These are phyloP conservation scores for Antrodiella citrinella DNA, from an alignment of 768 basidiomycete species.

Conservation along the genomic window DNA sequence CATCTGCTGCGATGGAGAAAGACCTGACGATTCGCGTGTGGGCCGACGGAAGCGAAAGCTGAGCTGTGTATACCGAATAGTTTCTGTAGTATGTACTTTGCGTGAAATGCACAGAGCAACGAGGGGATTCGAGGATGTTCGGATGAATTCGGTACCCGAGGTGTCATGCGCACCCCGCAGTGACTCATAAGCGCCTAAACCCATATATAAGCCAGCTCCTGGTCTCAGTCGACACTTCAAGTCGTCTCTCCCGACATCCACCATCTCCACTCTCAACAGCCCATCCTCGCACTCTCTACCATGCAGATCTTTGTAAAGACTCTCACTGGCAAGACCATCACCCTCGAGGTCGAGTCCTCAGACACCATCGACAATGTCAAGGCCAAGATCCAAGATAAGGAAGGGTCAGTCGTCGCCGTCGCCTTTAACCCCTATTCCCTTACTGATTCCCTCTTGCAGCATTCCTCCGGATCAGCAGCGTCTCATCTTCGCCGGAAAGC, in stretches of 20 bases:
- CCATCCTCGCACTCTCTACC: constrained; percentile 3
- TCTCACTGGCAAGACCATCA: constrained; percentile 71
- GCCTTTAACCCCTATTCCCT: background rate
- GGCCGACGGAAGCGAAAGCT: constrained; percentile 41
- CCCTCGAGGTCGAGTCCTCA: constrained; percentile 64
- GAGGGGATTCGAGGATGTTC: background rate
- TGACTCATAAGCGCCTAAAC: background rate
- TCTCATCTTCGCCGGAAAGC: constrained; percentile 77
- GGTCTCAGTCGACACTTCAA: background rate
- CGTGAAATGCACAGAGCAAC: background rate
- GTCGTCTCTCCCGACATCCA: background rate
- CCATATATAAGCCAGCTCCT: background rate
- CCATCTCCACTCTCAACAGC: constrained; percentile 2
- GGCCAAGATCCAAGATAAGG: constrained; percentile 86
- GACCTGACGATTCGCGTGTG: constrained; percentile 81
- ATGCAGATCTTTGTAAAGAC: constrained; percentile 54
- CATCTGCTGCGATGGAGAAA: constrained; percentile 86
- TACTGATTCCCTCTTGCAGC: constrained; percentile 21
- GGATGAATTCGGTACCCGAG: background rate
- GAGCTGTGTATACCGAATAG: too few species aligned
- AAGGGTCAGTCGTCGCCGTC: constrained; percentile 42
- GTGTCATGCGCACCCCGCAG: background rate
- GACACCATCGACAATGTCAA: constrained; percentile 68
- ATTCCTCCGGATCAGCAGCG: constrained; percentile 78
- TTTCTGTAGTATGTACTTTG: too few species aligned